A percentile compares a stretch with the other conserved stretches of the same genome.
Evolutionary conservation across 441 rosid genomes (phyloP).

Genomic region (Euphorbia corollata): DNA sequence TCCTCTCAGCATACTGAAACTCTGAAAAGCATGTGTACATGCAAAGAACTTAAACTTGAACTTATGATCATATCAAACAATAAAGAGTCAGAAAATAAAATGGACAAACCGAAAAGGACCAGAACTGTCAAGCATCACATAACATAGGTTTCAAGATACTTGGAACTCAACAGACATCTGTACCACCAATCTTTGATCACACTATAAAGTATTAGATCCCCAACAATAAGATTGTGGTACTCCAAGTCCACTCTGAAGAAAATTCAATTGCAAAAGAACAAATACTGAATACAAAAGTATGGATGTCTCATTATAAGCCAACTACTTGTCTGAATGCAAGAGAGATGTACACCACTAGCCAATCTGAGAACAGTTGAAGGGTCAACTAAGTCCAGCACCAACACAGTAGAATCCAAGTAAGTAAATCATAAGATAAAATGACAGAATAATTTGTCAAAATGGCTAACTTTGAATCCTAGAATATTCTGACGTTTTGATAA

Average conservation of each 20-base stretch:
- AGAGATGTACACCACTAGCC: neutral
- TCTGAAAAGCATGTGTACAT: too few species aligned
- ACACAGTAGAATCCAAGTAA: neutral
- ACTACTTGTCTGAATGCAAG: neutral
- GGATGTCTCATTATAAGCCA: neutral
- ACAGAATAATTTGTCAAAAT: neutral
- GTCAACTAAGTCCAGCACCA: neutral
- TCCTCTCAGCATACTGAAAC: neutral
- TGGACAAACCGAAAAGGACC: conserved; percentile 4
- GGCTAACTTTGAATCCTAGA: neutral
- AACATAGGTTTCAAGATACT: neutral
- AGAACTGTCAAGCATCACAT: neutral
- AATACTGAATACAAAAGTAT: neutral
- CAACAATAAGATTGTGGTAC: neutral
- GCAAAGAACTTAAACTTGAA: neutral
- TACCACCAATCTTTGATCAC: neutral
- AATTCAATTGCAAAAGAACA: neutral
- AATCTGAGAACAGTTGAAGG: neutral
- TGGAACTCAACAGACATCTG: neutral
- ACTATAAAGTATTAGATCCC: neutral
- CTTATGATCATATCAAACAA: neutral
- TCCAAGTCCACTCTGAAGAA: neutral
- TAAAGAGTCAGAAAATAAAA: neutral
- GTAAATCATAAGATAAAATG: neutral
- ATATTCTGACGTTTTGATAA: neutral